These are phyloP conservation scores for Gardenia jasminoides DNA, from an alignment of 257 asterid species.

Conservation along the genomic window DNA sequence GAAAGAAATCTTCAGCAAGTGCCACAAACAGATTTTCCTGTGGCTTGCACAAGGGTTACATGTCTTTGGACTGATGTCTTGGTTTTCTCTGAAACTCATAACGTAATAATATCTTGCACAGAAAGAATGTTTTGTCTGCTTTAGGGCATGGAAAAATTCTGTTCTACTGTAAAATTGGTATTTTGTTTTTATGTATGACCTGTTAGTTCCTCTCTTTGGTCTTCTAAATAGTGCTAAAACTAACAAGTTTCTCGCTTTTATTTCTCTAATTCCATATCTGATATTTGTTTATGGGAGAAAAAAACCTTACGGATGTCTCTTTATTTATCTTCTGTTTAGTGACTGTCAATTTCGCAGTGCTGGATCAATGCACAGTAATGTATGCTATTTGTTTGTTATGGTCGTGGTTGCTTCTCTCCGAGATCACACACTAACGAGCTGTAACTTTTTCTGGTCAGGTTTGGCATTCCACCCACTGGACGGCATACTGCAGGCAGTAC, in stretches of 20 bases:
- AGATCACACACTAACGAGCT: constrained; percentile 1
- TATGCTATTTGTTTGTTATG: neutral
- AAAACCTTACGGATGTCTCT: neutral
- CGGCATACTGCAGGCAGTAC: constrained; percentile 88
- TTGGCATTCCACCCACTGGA: constrained; percentile 94
- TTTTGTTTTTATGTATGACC: neutral
- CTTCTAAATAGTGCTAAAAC: neutral
- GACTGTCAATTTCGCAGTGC: neutral
- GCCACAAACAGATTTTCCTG: neutral
- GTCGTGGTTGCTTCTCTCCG: neutral
- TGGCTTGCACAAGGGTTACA: neutral
- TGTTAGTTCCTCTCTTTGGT: neutral
- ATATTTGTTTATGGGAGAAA: neutral
- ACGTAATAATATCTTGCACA: neutral
- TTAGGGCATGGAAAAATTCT: neutral
- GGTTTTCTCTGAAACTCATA: neutral
- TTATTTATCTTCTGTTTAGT: neutral
- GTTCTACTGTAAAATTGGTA: neutral
- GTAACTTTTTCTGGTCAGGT: constrained; percentile 43
- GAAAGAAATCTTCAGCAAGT: constrained; percentile 1
- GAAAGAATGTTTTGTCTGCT: neutral
- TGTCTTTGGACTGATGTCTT: neutral
- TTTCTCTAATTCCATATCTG: neutral
- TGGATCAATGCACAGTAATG: neutral
- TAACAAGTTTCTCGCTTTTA: too few relatives aligned